Evolutionary conservation across 495 filamentous ascomycete species (phyloP), one percentile per base, ranked within the genome.

Genomic region (Bathelium albidoporum): DNA sequence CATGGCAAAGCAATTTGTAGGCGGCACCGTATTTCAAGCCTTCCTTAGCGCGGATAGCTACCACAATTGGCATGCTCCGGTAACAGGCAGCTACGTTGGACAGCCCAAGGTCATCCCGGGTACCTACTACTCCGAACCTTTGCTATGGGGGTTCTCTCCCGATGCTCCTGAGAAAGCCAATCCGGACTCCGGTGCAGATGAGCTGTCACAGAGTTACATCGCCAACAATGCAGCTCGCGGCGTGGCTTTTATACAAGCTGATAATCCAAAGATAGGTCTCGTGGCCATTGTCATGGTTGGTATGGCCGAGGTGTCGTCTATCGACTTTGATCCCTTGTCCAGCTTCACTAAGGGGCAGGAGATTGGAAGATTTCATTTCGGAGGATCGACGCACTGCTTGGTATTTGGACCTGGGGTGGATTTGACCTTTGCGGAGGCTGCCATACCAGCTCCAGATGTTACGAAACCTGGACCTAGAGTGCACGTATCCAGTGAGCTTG

Each of bases 81-180:
- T 73, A 34, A 65, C 60, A 55, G 71, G 71, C 53, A 71, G 61
- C 2, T 52, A 73, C 34, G 65, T 65, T 62, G 5, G 5, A 5
- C 67, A 70, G 29, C 64, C 67, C 0, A 70, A 65, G 43, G 64
- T 71, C 0, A 52, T 63, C 12, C 60, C 65, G 12, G 89, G 89
- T 0, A 87, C 86, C 0, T 91, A 91, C 72, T 91, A 82, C 71
- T 81, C 80, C 24, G 86, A 88, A 70, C 81, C 81, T 1, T 71
- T 83, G 0, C 83, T 81, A 67, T 77, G 85, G 58, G 80, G 77
- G 1, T 73, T 78, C 59, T 67, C 34, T 5, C 5, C 5, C 14
- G 14, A 5, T 14, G 34, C 14, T 5, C 5, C 5, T 14, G 34
- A 14, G 5, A 14, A 39, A 14, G 5, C 34, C 5, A 39, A 39